These are phyloP conservation scores for Citrullus colocynthis DNA, from an alignment of 306 rosid genomes.

Conservation along the genomic window DNA sequence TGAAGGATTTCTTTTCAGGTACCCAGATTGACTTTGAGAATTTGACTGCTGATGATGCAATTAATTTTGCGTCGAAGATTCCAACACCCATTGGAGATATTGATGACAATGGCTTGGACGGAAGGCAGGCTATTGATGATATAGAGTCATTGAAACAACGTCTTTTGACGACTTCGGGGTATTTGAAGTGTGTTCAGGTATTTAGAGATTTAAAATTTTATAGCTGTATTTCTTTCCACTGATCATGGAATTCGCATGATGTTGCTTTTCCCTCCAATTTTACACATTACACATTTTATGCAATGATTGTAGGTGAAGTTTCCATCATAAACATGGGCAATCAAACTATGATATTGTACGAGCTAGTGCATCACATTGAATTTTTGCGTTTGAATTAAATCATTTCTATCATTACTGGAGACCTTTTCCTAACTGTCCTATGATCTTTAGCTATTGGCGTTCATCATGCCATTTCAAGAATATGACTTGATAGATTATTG, in stretches of 20 bases:
- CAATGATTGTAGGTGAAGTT: background rate
- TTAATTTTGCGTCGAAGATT: slow-evolving; percentile 73
- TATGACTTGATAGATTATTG: background rate
- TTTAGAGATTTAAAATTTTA: slow-evolving; percentile 2
- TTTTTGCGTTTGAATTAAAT: background rate
- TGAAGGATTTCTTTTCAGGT: slow-evolving; percentile 30
- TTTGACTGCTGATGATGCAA: slow-evolving; percentile 72
- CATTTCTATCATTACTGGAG: background rate
- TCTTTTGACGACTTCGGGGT: slow-evolving; percentile 81
- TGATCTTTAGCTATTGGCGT: background rate
- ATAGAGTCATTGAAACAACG: slow-evolving; percentile 77
- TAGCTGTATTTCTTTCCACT: background rate
- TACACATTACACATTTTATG: background rate
- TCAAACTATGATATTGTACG: background rate
- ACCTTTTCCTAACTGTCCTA: background rate
- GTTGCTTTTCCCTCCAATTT: background rate
- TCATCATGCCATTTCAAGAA: background rate
- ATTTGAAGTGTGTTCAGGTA: slow-evolving; percentile 98
- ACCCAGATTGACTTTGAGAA: slow-evolving; percentile 44
- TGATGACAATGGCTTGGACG: slow-evolving; percentile 29
- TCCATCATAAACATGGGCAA: background rate
- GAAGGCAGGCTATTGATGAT: slow-evolving; percentile 46
- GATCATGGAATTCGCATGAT: background rate
- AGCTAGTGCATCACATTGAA: background rate
- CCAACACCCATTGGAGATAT: slow-evolving; percentile 38